Evolutionary conservation across 2,329 filamentous ascomycete species (phyloP).

Genomic region (Harringtonia lauricola): DNA sequence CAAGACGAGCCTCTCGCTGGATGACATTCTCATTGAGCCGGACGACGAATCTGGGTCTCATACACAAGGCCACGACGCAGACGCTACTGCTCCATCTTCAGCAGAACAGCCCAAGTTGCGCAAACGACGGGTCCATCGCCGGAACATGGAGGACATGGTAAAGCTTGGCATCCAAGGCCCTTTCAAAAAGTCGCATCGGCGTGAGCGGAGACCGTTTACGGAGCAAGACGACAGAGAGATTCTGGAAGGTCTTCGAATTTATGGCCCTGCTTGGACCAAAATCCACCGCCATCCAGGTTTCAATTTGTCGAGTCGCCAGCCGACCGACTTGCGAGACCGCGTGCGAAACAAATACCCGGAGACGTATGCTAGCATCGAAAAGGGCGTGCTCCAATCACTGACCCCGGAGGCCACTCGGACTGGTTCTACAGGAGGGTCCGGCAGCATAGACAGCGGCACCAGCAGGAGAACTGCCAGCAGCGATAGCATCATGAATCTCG

Average conservation of each 20-base stretch:
- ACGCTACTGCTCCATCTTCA: background rate
- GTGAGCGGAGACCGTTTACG: slow-evolving; percentile 49
- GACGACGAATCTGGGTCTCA: slow-evolving; percentile 23
- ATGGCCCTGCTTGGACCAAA: slow-evolving; percentile 54
- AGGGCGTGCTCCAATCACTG: slow-evolving; percentile 36
- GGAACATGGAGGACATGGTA: slow-evolving; percentile 30
- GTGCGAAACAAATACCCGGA: slow-evolving; percentile 53
- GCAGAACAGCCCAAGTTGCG: slow-evolving; percentile 16
- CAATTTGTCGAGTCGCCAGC: slow-evolving; percentile 45
- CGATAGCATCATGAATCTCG: background rate
- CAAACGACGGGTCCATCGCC: slow-evolving; percentile 30
- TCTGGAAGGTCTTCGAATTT: slow-evolving; percentile 44
- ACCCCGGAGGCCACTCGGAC: slow-evolving; percentile 18
- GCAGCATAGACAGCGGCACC: background rate
- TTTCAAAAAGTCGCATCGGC: slow-evolving; percentile 50
- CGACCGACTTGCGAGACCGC: slow-evolving; percentile 52
- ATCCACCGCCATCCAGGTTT: slow-evolving; percentile 51
- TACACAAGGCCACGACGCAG: slow-evolving; percentile 2
- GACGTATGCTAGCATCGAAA: slow-evolving; percentile 45
- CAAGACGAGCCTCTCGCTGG: slow-evolving; percentile 39
- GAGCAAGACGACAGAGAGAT: slow-evolving; percentile 53
- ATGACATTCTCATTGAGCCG: slow-evolving; percentile 42
- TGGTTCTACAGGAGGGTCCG: too few relatives aligned
- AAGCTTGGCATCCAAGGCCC: slow-evolving; percentile 49
- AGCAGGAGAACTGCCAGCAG: background rate